phyloP scores from a whole-genome alignment of 208 protist species.

The Acanthamoeba healyi region DNA sequence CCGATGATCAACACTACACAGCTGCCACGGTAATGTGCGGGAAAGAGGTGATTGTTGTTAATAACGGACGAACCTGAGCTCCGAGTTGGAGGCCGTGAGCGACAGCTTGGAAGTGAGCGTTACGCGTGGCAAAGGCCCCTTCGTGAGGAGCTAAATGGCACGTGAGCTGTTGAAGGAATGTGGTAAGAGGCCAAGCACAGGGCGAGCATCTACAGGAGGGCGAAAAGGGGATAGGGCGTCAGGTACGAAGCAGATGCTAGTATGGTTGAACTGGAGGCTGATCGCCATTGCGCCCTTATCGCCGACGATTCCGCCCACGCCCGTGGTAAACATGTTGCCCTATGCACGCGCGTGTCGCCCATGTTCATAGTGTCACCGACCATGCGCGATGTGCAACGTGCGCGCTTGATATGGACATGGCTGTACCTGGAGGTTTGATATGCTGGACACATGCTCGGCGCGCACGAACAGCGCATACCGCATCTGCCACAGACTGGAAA shows the following conservation, averaged over 20 bases:
- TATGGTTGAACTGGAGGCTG: slow-evolving; percentile 75
- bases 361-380: no score
- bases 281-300: slow-evolving; percentile 86
- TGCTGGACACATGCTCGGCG: background rate
- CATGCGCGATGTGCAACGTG: background rate
- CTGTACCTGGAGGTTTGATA: slow-evolving; percentile 38
- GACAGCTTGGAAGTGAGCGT: slow-evolving; percentile 38
- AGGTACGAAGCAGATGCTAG: slow-evolving; percentile 71
- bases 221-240: background rate
- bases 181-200: no score
- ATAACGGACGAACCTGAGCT: background rate
- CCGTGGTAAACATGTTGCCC: slow-evolving; percentile 65
- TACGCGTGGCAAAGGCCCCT: background rate
- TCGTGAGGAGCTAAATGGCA: slow-evolving; percentile 70
- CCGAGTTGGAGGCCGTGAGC: slow-evolving; percentile 46
- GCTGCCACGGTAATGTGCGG: no score
- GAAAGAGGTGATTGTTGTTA: background rate
- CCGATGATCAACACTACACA: no score
- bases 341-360: background rate
- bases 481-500: slow-evolving; percentile 52
- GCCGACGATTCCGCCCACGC: slow-evolving; percentile 72
- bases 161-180: background rate
- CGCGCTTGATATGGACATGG: background rate
- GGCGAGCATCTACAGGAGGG: no score
- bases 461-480: slow-evolving; percentile 56